Evolutionary conservation across 352 stramenopile species (phyloP), one percentile per base, ranked within the genome.

Genomic region (Phytophthora megakarya): DNA sequence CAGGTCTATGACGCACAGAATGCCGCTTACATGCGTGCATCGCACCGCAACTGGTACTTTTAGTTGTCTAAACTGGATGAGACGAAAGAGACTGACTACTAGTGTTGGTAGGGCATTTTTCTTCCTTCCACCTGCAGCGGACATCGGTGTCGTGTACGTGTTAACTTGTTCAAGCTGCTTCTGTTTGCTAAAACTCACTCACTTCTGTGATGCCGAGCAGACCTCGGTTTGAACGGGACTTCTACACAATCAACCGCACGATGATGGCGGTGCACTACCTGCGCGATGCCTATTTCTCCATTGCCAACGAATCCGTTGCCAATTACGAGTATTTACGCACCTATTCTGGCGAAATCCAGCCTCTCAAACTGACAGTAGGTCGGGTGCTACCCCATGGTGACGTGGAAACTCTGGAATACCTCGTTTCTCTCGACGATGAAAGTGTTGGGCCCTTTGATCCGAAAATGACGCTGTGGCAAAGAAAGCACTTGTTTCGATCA

Each of bases 21-120:
- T 56, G 81, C 85, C 10, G 75, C 84, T 15, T 96, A 96, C 63
- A 88, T 96, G 76, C 87, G 85, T 23, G 84, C 87, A 0, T 91
- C 85, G 16, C 75, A 94, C 28, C 72, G 86, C 46, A 96, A 96
- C 62, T 96, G 87, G 87, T 92, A 19, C 23, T 45, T 53, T 11
- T 25, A 8, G 21, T 5, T 51, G 28, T 4, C 9, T 9, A 56
- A 5, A 44, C 13, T 50, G 9, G 19, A 6, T 38, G n/a, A 18
- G 3, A 3, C n/a, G 12, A 22, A n/a, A 59, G 23, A 43, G 13
- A 35, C 30, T 35, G 30, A 35, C 8, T 7, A 35, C 16, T 16
- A 12, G 16, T 23, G 21, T 28, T 61, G 23, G 23, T 32, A 92
- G 83, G 83, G 85, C 83, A 11, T 92, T 88, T 43, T 93, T 94